These are phyloP conservation scores for Candida bentonensis DNA, from an alignment of 805 yeast species.

Conservation along the genomic window DNA sequence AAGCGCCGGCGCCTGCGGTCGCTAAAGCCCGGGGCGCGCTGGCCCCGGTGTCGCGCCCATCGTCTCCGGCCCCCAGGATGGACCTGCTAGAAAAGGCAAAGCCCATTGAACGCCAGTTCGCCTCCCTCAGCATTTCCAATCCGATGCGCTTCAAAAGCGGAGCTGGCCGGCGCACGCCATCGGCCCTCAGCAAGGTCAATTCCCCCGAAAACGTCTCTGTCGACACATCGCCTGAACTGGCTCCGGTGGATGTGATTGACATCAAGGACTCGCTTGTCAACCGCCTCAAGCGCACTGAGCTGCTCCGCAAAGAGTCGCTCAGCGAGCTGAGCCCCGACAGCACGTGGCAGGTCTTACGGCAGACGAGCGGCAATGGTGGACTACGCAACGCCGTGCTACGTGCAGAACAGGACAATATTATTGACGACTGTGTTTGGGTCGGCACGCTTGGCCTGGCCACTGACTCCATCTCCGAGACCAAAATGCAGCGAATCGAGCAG, in stretches of 20 bases:
- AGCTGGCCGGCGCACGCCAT: not conserved
- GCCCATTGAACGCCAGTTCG: not conserved
- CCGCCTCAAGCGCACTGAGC: not conserved
- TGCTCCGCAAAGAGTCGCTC: not conserved
- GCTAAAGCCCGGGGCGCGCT: not conserved
- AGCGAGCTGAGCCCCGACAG: constrained; percentile 27
- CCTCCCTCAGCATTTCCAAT: not conserved
- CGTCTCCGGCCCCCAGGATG: constrained; percentile 3
- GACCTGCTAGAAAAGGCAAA: not conserved
- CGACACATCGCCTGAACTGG: not conserved
- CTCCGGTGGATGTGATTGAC: constrained; percentile 3
- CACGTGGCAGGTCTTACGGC: constrained; percentile 63
- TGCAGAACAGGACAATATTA: constrained; percentile 27
- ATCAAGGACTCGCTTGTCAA: constrained; percentile 3
- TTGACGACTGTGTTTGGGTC: constrained; percentile 47
- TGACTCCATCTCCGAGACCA: constrained; percentile 52
- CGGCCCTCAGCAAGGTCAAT: constrained; percentile 1
- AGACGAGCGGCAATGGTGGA: constrained; percentile 74
- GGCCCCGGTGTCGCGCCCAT: constrained; percentile 4
- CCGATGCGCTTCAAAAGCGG: constrained; percentile 3
- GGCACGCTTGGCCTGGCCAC: constrained; percentile 92
- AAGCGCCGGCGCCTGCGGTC: not conserved
- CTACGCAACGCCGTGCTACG: constrained; percentile 68
- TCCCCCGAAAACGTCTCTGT: not conserved
- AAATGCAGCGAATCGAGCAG: constrained; percentile 38